Conservation (phyloP, 176 grass and related monocot species). For the Carex littledalei region DNA sequence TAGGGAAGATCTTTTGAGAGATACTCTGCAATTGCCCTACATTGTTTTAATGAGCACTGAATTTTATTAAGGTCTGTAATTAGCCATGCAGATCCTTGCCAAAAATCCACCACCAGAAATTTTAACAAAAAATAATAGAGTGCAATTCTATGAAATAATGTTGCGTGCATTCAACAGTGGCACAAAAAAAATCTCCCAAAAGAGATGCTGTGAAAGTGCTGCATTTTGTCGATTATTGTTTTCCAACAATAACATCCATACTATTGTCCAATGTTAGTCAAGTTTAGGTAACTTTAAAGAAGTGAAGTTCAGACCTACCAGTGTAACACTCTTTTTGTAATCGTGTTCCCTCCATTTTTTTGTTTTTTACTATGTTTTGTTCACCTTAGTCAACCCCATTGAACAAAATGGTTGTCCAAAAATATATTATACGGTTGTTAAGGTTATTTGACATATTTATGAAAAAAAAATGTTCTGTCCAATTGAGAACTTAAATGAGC, state of each 20-base stretch:
- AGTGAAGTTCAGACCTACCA: neutral
- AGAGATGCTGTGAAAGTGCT: neutral
- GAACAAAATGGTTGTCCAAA: too few relatives aligned
- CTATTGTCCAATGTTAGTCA: neutral
- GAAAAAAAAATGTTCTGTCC: too few relatives aligned
- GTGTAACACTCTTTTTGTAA: neutral
- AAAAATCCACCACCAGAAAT: neutral
- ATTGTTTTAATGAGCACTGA: neutral
- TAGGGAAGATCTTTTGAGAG: constrained; percentile 68
- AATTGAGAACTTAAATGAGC: too few relatives aligned
- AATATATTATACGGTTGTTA: too few relatives aligned
- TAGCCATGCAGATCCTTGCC: neutral
- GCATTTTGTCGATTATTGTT: neutral
- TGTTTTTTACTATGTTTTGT: neutral
- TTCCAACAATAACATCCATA: neutral
- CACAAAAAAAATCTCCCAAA: neutral
- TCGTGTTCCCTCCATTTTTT: neutral
- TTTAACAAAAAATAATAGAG: neutral
- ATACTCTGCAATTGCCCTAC: constrained; percentile 58
- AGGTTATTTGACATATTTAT: too few relatives aligned
- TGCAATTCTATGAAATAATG: neutral
- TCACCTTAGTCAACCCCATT: neutral
- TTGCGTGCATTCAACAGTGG: neutral
- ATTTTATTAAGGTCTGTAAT: neutral
- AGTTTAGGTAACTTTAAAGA: neutral